These are phyloP conservation scores for Groenewaldozyma auringiensis DNA, from an alignment of 1,139 yeast species.

Conservation along the genomic window DNA sequence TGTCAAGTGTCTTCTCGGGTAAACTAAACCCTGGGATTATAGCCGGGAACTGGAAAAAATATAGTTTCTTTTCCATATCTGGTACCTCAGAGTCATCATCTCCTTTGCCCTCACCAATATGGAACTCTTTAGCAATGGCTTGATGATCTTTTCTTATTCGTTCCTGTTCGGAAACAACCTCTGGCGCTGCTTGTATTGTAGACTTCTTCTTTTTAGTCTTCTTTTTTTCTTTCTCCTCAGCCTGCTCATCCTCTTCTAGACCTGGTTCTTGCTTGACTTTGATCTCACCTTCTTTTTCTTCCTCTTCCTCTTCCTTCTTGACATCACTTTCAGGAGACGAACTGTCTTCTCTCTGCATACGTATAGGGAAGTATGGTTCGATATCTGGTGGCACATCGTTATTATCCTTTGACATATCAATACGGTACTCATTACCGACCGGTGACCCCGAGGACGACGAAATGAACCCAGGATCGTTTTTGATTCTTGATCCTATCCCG, in stretches of 20 bases:
- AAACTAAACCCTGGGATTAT: constrained; percentile 48
- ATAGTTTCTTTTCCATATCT: constrained; percentile 32
- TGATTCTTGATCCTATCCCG: constrained; percentile 9
- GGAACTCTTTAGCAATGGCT: constrained; percentile 25
- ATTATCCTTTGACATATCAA: constrained; percentile 19
- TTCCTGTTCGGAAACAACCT: constrained; percentile 20
- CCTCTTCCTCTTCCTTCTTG: constrained; percentile 35
- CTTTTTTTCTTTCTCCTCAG: not conserved
- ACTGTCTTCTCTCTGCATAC: constrained; percentile 22
- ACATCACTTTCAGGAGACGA: not conserved
- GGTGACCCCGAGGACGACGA: constrained; percentile 14
- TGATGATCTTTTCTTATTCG: constrained; percentile 23
- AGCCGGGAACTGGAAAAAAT: constrained; percentile 68
- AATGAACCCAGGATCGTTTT: constrained; percentile 19
- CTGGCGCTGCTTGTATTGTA: constrained; percentile 12
- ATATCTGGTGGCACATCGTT: constrained; percentile 13
- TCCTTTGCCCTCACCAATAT: constrained; percentile 12
- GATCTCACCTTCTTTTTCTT: constrained; percentile 26
- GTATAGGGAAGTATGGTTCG: constrained; percentile 26
- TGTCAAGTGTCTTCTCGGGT: not conserved
- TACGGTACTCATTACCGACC: constrained; percentile 17
- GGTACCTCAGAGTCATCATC: constrained; percentile 4
- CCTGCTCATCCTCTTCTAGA: constrained; percentile 6
- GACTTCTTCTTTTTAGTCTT: not conserved
- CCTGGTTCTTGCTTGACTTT: constrained; percentile 17